Evolutionary conservation across 2,329 filamentous ascomycete species (phyloP).

Genomic region (Fusarium protoensiforme): DNA sequence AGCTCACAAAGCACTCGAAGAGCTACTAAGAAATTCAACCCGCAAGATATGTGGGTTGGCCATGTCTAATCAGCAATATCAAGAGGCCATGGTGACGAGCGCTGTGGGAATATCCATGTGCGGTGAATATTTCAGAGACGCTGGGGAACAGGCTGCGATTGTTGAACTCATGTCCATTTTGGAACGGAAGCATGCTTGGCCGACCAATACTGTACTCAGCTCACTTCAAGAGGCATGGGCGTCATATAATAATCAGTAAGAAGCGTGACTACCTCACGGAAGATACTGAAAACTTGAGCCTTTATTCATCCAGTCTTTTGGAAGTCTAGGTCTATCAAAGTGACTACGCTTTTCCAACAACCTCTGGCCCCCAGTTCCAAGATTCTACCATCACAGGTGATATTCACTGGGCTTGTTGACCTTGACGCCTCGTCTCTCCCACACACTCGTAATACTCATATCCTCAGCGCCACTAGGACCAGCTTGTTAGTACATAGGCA

Average conservation of each 20-base stretch:
- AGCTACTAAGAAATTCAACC: slow-evolving; percentile 10
- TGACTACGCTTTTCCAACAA: neutral
- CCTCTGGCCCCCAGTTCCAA: neutral
- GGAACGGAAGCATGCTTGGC: slow-evolving; percentile 28
- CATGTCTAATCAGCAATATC: slow-evolving; percentile 3
- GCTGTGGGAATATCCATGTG: slow-evolving; percentile 30
- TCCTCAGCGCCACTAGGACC: slow-evolving; percentile 26
- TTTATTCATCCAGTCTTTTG: neutral
- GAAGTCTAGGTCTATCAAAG: neutral
- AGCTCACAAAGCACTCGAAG: slow-evolving; percentile 18
- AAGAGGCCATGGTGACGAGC: slow-evolving; percentile 20
- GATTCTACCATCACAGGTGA: slow-evolving; percentile 21
- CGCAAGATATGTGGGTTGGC: slow-evolving; percentile 20
- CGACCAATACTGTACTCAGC: neutral
- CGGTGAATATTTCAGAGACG: slow-evolving; percentile 26
- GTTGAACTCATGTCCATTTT: slow-evolving; percentile 10
- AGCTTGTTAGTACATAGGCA: neutral
- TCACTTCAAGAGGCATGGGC: neutral
- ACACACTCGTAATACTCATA: slow-evolving; percentile 36
- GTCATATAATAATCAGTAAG: neutral
- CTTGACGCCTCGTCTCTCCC: slow-evolving; percentile 38
- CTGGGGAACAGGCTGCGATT: slow-evolving; percentile 16
- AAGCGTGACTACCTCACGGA: no score
- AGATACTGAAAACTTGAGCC: neutral
- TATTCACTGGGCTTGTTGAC: slow-evolving; percentile 34